Evolutionary conservation across 495 filamentous ascomycete species (phyloP), one percentile per base, ranked within the genome.

Genomic region (Durotheca rogersii): DNA sequence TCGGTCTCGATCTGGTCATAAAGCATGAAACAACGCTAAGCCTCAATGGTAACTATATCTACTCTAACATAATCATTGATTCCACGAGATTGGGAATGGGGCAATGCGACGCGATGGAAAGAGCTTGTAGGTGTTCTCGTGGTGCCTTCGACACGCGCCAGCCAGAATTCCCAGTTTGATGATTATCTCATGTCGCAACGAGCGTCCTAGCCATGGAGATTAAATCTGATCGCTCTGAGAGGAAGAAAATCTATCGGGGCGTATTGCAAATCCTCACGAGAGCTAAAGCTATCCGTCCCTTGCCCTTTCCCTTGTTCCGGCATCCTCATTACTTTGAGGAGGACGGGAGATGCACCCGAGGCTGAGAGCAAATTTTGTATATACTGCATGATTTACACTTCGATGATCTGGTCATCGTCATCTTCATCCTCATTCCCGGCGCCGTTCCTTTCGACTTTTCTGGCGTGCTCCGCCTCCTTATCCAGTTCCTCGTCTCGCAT

Each of bases 401-500:
- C 73, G 10, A 73, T 66, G 42, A 77, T 68, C 60, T 62, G 61
- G 17, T 71, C 56, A 34, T 74, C 70, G 9, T 74, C 59, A 6
- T 48, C 61, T 34, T 62, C 64, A 17, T 89, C 59, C 55, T 88
- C 37, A 77, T 86, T 62, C 87, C 83, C 60, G 72, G 81, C 14
- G 77, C 82, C 1, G 63, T 72, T 20, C 71, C 79, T 7, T 82
- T 86, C 41, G 34, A 56, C 10, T 37, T 58, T 51, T 41, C 59
- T 27, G 34, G 61, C 36, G 2, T 41, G 53, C 10, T 47, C 43
- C 16, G 19, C 44, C n/a, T 53, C 42, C 12, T 71, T 84, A 16
- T 86, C 61, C 7, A 70, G 64, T 37, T 59, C 76, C 60, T 89
- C 93, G 51, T 91, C 90, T 39, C 86, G 77, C 90, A 95, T 94